A percentile compares a stretch with the other conserved stretches of the same genome.
These are phyloP conservation scores for Podospora pseudoanserina DNA, from an alignment of 495 filamentous ascomycete species.

Conservation along the genomic window DNA sequence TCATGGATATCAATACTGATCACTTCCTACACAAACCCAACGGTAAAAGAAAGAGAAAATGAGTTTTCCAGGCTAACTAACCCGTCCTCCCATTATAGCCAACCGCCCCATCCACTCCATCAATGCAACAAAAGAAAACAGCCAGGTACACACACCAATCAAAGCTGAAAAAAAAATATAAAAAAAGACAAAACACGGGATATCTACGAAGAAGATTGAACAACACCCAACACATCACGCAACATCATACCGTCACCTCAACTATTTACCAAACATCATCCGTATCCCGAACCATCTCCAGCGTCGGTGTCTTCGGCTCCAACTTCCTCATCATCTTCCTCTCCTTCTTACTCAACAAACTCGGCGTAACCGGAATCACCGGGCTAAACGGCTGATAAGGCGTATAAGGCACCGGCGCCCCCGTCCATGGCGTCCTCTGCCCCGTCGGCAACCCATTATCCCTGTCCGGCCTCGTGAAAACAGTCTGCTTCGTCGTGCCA, in stretches of 20 bases:
- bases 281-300: slow-evolving; percentile 50
- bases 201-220: background rate
- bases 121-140: slow-evolving; percentile 5
- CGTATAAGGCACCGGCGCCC: slow-evolving; percentile 74
- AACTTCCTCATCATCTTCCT: slow-evolving; percentile 62
- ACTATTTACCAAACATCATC: slow-evolving; percentile 52
- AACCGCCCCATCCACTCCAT: background rate
- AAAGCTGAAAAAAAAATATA: background rate
- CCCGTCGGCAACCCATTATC: slow-evolving; percentile 44
- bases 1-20: slow-evolving; percentile 12
- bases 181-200: slow-evolving; percentile 7
- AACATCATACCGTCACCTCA: background rate
- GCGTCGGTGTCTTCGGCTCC: slow-evolving; percentile 53
- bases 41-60: background rate
- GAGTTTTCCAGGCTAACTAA: slow-evolving; percentile 5
- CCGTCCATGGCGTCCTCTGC: slow-evolving; percentile 63
- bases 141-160: background rate
- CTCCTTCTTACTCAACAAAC: slow-evolving; percentile 70
- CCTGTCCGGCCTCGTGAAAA: slow-evolving; percentile 59
- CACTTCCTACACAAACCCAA: slow-evolving; percentile 5
- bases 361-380: slow-evolving; percentile 81
- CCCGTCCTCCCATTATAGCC: background rate
- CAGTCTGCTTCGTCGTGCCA: slow-evolving; percentile 69
- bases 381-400: slow-evolving; percentile 92
- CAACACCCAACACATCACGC: background rate